These are phyloP conservation scores for Malassezia restricta DNA, from an alignment of 1,284 basidiomycete genomes.

Conservation along the genomic window DNA sequence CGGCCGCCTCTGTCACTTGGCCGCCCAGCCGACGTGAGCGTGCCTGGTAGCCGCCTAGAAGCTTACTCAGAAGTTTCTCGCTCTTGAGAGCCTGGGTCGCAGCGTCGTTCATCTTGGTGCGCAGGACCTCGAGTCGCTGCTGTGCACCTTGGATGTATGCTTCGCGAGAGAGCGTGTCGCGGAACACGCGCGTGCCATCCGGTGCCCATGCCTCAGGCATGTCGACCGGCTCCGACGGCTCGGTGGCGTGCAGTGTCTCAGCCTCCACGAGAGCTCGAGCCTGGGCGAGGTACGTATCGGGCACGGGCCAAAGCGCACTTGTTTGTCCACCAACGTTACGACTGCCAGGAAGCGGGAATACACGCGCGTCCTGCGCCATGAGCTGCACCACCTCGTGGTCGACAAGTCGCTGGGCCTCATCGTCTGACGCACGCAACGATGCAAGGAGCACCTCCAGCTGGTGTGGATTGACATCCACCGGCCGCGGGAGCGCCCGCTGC, in stretches of 20 bases:
- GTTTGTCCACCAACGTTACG: constrained; percentile 64
- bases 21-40: constrained; percentile 61
- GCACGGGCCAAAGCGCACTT: constrained; percentile 63
- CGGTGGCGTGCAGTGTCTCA: constrained; percentile 54
- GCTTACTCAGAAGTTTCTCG: constrained; percentile 80
- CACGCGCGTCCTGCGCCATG: constrained; percentile 75
- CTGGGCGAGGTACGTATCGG: constrained; percentile 62
- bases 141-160: background rate
- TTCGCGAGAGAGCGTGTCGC: background rate
- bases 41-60: constrained; percentile 78
- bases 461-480: constrained; percentile 65
- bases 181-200: background rate
- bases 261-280: constrained; percentile 64
- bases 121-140: constrained; percentile 63
- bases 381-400: constrained; percentile 67
- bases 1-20: constrained; percentile 21
- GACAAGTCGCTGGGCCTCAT: constrained; percentile 53
- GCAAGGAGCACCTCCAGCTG: constrained; percentile 42
- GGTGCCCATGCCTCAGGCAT: constrained; percentile 56
- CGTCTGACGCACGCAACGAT: constrained; percentile 29
- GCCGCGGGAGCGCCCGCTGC: constrained; percentile 72
- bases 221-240: constrained; percentile 66
- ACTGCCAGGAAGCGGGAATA: constrained; percentile 70
- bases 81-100: constrained; percentile 68
- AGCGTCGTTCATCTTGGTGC: constrained; percentile 68